A percentile compares a stretch with the other conserved stretches of the same genome.
Evolutionary conservation across 306 rosid species (phyloP).

Genomic region (Astragalus membranaceus): DNA sequence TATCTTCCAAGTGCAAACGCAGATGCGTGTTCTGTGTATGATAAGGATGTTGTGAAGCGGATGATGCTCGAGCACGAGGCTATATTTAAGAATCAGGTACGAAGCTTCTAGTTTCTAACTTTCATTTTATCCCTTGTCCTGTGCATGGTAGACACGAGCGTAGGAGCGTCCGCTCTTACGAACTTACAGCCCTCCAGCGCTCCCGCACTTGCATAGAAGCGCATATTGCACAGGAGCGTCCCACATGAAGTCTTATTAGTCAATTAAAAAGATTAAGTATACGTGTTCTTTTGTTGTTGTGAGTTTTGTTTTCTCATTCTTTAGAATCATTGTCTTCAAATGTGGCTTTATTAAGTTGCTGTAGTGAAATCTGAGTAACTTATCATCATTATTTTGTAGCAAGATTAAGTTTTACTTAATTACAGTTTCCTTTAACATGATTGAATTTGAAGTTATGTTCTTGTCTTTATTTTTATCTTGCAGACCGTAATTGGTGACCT

Average conservation of each 20-base stretch:
- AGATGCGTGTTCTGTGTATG: constrained; percentile 50
- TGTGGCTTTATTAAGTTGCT: not conserved
- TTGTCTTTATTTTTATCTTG: not conserved
- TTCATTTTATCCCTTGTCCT: not conserved
- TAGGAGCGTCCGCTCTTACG: too few relatives aligned
- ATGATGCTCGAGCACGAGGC: constrained; percentile 92
- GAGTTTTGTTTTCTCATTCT: not conserved
- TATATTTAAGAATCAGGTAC: constrained; percentile 73
- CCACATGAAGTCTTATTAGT: not conserved
- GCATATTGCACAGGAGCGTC: too few relatives aligned
- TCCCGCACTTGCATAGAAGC: too few relatives aligned
- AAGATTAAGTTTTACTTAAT: not conserved
- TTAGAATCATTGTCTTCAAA: not conserved
- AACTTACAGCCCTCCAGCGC: too few relatives aligned
- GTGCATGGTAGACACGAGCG: too few relatives aligned
- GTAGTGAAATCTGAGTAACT: not conserved
- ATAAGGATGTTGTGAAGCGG: constrained; percentile 71
- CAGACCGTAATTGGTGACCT: constrained; percentile 10
- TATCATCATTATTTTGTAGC: constrained; percentile 8
- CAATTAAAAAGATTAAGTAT: not conserved
- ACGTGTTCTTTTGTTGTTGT: not conserved
- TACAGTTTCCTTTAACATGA: constrained; percentile 6
- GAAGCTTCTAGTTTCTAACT: not conserved
- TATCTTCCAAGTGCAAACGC: constrained; percentile 38
- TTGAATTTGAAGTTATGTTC: constrained; percentile 8